Evolutionary conservation across 192 early-diverging fungal species (phyloP).

Genomic region (Coemansia sp.): DNA sequence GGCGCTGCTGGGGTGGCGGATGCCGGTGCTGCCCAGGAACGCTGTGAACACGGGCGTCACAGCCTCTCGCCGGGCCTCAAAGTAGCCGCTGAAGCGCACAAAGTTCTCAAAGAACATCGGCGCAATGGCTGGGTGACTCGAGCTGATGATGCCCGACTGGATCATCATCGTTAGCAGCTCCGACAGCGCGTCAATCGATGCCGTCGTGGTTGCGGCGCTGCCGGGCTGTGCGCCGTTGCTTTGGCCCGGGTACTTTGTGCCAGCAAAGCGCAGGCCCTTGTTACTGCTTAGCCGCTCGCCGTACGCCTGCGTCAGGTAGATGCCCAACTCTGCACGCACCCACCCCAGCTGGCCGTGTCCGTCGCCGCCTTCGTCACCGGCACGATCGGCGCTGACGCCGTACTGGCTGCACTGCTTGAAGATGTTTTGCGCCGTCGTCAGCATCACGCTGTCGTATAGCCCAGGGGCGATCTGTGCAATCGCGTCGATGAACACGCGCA

Average conservation of each 20-base stretch:
- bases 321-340: constrained; percentile 47
- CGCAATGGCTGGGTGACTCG: constrained; percentile 34
- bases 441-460: constrained; percentile 39
- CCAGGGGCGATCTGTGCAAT: constrained; percentile 61
- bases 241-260: constrained; percentile 14
- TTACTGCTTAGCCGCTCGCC: constrained; percentile 47
- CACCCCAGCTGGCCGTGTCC: constrained; percentile 45
- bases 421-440: constrained; percentile 30
- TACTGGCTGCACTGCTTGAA: constrained; percentile 49
- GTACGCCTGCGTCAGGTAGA: constrained; percentile 46
- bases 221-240: constrained; percentile 10
- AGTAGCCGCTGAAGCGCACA: constrained; percentile 45
- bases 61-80: constrained; percentile 37
- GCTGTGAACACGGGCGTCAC: constrained; percentile 32
- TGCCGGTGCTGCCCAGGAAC: constrained; percentile 54
- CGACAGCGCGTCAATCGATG: constrained; percentile 25
- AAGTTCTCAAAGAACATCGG: constrained; percentile 43
- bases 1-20: constrained; percentile 66
- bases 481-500: constrained; percentile 70
- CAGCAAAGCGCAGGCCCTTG: constrained; percentile 42
- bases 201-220: background rate
- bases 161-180: constrained; percentile 50
- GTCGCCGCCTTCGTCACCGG: constrained; percentile 19
- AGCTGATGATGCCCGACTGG: constrained; percentile 31
- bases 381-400: constrained; percentile 42